phyloP scores from a whole-genome alignment of 164 flowering plant genomes.

The Aristolochia fimbriata region DNA sequence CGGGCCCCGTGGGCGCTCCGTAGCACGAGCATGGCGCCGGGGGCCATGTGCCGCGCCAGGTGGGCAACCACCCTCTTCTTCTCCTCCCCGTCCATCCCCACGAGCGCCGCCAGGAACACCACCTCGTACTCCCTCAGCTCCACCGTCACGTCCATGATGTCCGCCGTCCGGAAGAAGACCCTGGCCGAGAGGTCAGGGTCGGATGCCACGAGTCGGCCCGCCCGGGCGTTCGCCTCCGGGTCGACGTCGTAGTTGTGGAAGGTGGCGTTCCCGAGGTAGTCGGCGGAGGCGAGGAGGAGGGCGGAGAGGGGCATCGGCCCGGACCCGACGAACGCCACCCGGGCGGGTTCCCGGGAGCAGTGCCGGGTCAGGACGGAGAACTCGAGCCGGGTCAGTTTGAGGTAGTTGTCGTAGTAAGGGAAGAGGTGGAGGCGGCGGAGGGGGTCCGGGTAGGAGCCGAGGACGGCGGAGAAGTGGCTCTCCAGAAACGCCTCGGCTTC shows the following conservation, averaged over 20 bases:
- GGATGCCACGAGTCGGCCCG: constrained; percentile 32
- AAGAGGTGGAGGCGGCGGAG: constrained; percentile 56
- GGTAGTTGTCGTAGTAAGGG: constrained; percentile 77
- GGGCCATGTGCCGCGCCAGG: constrained; percentile 71
- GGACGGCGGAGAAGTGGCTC: constrained; percentile 55
- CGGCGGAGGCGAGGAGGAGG: constrained; percentile 57
- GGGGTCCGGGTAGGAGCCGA: constrained; percentile 47
- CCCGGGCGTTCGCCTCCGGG: constrained; percentile 56
- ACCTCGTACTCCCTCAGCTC: constrained; percentile 54
- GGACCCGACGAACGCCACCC: constrained; percentile 80
- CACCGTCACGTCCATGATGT: constrained; percentile 44
- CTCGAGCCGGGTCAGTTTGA: constrained; percentile 64
- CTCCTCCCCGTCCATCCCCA: constrained; percentile 74
- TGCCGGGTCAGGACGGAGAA: constrained; percentile 40
- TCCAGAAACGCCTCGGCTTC: constrained; percentile 79
- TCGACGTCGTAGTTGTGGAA: constrained; percentile 88
- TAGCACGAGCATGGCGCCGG: constrained; percentile 62
- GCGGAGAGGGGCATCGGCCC: constrained; percentile 94
- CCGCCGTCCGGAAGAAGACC: constrained; percentile 63
- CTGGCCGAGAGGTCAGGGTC: constrained; percentile 59
- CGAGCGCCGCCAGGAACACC: constrained; percentile 79
- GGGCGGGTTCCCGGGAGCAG: constrained; percentile 27
- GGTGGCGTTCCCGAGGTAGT: constrained; percentile 44
- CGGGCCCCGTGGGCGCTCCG: constrained; percentile 94
- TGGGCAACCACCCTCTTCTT: constrained; percentile 49